Conservation (phyloP, 805 yeast species). For the Pichia eremophila region DNA sequence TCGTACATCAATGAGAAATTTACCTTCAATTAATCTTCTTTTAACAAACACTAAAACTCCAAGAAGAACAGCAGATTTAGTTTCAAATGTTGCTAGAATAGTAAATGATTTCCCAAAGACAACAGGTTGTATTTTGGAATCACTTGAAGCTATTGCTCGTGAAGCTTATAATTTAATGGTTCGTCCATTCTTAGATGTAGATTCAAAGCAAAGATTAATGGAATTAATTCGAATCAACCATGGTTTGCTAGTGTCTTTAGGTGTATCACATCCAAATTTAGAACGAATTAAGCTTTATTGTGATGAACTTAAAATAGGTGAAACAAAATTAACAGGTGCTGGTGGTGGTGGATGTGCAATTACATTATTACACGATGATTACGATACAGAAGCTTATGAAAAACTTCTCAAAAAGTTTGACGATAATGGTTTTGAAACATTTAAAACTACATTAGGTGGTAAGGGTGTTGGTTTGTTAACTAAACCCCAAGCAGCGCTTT, state of each 20-base stretch:
- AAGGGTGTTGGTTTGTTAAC: constrained; percentile 64
- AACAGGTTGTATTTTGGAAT: constrained; percentile 49
- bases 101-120: constrained; percentile 45
- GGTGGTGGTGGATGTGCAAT: constrained; percentile 99
- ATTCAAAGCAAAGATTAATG: constrained; percentile 35
- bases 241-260: constrained; percentile 73
- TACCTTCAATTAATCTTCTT: constrained; percentile 66
- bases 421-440: constrained; percentile 57
- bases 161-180: constrained; percentile 64
- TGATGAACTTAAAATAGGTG: constrained; percentile 59
- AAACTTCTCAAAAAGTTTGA: constrained; percentile 30
- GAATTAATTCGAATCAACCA: constrained; percentile 76
- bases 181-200: constrained; percentile 37
- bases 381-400: constrained; percentile 24
- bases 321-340: constrained; percentile 93
- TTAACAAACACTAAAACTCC: constrained; percentile 84
- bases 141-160: constrained; percentile 66
- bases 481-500: constrained; percentile 6
- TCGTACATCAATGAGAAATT: constrained; percentile 58
- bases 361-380: constrained; percentile 54
- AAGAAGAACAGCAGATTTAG: constrained; percentile 76
- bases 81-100: constrained; percentile 60
- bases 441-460: constrained; percentile 79
- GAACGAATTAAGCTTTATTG: constrained; percentile 65
- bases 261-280: constrained; percentile 89